Conservation (phyloP, 352 stramenopile genomes). For the Ochromonadaceae sp. region DNA sequence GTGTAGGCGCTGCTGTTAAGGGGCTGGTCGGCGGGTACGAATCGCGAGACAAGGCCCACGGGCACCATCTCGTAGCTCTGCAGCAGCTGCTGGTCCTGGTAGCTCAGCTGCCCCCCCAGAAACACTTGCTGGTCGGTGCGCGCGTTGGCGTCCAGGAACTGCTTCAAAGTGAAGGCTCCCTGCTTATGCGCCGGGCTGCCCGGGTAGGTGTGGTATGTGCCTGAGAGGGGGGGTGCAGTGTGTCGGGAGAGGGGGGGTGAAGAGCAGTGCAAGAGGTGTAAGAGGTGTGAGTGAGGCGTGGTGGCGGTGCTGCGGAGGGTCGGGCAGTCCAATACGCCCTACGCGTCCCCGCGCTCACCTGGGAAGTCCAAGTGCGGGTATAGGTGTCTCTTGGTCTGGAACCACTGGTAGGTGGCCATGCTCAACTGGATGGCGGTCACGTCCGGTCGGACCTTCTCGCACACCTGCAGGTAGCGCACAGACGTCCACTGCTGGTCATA, state of each 20-base stretch:
- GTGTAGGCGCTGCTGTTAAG: slow-evolving; percentile 5
- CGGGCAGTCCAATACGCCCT: too few relatives aligned
- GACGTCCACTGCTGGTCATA: slow-evolving; percentile 79
- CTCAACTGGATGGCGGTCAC: slow-evolving; percentile 63
- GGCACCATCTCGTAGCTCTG: slow-evolving; percentile 41
- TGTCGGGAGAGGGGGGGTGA: slow-evolving; percentile 21
- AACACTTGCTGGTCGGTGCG: slow-evolving; percentile 42
- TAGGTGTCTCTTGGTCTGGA: slow-evolving; percentile 41
- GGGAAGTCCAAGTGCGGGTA: slow-evolving; percentile 53
- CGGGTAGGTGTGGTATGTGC: slow-evolving; percentile 31
- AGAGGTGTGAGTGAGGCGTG: slow-evolving; percentile 28
- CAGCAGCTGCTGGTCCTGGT: slow-evolving; percentile 42
- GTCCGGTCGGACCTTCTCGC: slow-evolving; percentile 53
- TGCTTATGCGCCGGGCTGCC: slow-evolving; percentile 12
- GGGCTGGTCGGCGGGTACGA: slow-evolving; percentile 10
- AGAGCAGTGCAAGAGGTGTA: slow-evolving; percentile 14
- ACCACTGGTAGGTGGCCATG: slow-evolving; percentile 73
- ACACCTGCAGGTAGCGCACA: slow-evolving; percentile 70
- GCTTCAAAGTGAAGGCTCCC: slow-evolving; percentile 37
- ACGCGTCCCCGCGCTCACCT: too few relatives aligned
- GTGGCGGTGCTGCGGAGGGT: slow-evolving; percentile 33
- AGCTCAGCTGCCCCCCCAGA: slow-evolving; percentile 57
- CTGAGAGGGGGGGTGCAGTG: slow-evolving; percentile 10
- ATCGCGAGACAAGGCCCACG: slow-evolving; percentile 32
- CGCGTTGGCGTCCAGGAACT: slow-evolving; percentile 43